Evolutionary conservation across 306 rosid species (phyloP), one percentile per base, ranked within the genome.

Genomic region (Vachellia pachyceras): DNA sequence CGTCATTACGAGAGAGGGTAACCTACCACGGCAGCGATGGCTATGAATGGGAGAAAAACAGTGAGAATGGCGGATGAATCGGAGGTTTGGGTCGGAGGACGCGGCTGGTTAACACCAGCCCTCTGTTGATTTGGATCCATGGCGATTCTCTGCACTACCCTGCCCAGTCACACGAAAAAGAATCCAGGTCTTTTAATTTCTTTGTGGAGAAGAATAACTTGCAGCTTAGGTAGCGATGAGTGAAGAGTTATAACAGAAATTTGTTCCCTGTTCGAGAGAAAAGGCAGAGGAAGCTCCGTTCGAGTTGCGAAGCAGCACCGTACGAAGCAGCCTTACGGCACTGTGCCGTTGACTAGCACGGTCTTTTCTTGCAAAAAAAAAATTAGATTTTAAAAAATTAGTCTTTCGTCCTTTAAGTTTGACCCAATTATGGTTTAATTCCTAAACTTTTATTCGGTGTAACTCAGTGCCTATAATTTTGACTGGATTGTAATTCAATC

Each of bases 51-150:
- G 63, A 88, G 52, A 50, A 88, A 69, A 57, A 85, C 78, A 0
- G 69, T 1, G 73, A 84, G 40, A 77, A 85, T 68, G 82, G 82
- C 14, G 6, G 88, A 73, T 36, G 85, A 85, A 52, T 81, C 82
- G 33, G 71, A 85, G 12, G 78, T 57, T n/a, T 40, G 87, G 13
- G 39, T 49, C 9, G 40, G 79, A 58, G 85, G 69, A 5, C 80
- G 89, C 40, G 72, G 72, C 20, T 52, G 83, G 49, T 82, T 79
- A 69, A 85, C 10, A 68, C 46, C 29, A 10, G 75, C 64, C 42
- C 81, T 71, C 74, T 41, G 89, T 18, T 50, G 95, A 44, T 70
- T 87, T 5, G 84, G 79, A 84, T 94, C 95, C 97, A 92, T 94
- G 85, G 90, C 88, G 86, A 80, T 69, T 67, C 50, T 68, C 17